Base-by-base conservation (phyloP, 805 yeast species). In the Ogataea nakhonphanomensis region DNA sequence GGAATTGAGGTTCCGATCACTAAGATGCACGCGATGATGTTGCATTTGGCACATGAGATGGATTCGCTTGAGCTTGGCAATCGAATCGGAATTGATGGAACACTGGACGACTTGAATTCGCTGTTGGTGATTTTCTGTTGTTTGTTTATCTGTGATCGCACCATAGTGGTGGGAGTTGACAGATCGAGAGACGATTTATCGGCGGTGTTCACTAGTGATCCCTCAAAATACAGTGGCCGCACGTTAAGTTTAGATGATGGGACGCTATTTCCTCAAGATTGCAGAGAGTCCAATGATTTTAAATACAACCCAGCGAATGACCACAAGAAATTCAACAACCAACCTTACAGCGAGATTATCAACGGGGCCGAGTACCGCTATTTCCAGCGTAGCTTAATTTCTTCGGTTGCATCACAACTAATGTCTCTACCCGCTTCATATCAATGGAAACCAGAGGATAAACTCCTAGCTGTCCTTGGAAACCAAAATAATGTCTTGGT, bases 101-200 rank as follows among this genome's bases (percentile, higher is more conserved):
- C 47, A 11, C 37, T 55, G 23, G 39, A 33, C 12, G 41, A 37
- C 14, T 34, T 55, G 4, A 54, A 54, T 15, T 43, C 55, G 13
- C 31, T 58, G 5, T 21, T 53, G 10, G 49, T 59, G 15, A 25
- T 59, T 8, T 49, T 60, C 15, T 36, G 52, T n/a, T 46, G 59
- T 15, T 60, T 63, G 20, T 62, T 64, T 36, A 57, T 68, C 3
- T 60, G 65, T 30, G 68, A 69, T 20, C 53, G 58, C 24, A 69
- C 70, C 8, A 31, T 60, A 5, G 55, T 67, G 12, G 27, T 38
- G 23, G 30, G 32, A 9, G 11, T 21, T 4, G 33, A 21, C 13
- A 10, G 11, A 11, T 14, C 29, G 5, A 25, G 23, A 7, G 30
- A 32, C 11, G 42, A 32, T 26, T 14, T 17, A 17, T 17, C 20